phyloP scores from a whole-genome alignment of 2,329 filamentous ascomycete genomes.

The Ophiostoma sp. region DNA sequence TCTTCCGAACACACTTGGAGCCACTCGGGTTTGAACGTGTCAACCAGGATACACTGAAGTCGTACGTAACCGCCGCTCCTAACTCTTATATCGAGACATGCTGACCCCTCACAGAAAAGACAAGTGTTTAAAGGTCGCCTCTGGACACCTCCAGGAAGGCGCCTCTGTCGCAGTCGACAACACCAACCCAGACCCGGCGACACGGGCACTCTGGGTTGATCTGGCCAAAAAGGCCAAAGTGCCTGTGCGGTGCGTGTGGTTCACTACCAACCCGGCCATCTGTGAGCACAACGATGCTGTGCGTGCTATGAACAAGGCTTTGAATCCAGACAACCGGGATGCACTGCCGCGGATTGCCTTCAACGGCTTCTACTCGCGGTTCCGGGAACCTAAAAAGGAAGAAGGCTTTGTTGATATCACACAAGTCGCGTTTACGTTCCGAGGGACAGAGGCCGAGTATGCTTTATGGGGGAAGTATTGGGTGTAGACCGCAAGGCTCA shows the following conservation, averaged over 20 bases:
- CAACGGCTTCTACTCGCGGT: slow-evolving; percentile 69
- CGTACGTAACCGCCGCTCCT: slow-evolving; percentile 36
- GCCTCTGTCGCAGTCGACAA: slow-evolving; percentile 82
- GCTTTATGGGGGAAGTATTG: slow-evolving; percentile 76
- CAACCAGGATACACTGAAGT: slow-evolving; percentile 88
- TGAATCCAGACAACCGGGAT: slow-evolving; percentile 80
- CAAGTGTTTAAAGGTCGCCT: slow-evolving; percentile 71
- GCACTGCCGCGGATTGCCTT: slow-evolving; percentile 80
- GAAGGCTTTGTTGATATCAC: slow-evolving; percentile 86
- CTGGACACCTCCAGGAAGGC: slow-evolving; percentile 62
- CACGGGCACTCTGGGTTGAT: slow-evolving; percentile 73
- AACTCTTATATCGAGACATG: not conserved
- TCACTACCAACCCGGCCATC: slow-evolving; percentile 69
- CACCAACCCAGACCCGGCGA: slow-evolving; percentile 84
- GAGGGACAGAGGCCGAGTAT: slow-evolving; percentile 67
- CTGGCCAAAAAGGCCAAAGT: slow-evolving; percentile 68
- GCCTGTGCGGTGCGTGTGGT: slow-evolving; percentile 81
- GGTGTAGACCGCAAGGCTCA: slow-evolving; percentile 48
- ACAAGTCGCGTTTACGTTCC: slow-evolving; percentile 73
- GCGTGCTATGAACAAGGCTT: slow-evolving; percentile 63
- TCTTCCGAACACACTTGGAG: slow-evolving; percentile 76
- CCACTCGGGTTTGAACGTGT: slow-evolving; percentile 79
- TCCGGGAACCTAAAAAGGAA: slow-evolving; percentile 66
- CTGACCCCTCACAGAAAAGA: slow-evolving; percentile 44
- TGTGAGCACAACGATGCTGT: slow-evolving; percentile 87